phyloP scores from a whole-genome alignment of 116 monocot species.

The Posidonia oceanica region DNA sequence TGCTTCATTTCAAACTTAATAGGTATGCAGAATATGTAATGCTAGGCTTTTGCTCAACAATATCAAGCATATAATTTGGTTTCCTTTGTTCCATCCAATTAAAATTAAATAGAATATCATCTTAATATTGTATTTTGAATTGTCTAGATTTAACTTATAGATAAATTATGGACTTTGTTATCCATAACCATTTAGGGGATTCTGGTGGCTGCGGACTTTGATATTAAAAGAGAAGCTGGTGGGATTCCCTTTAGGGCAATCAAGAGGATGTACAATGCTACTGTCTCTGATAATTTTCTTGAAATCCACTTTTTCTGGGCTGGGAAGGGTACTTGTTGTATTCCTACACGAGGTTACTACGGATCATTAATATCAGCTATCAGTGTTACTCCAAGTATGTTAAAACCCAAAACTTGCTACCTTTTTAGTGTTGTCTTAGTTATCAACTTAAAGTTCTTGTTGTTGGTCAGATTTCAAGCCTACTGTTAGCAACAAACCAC shows the following conservation, averaged over 20 bases:
- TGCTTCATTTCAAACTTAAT: too few relatives aligned
- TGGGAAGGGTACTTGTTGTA: neutral
- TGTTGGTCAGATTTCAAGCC: slow-evolving; percentile 53
- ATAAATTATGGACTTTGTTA: too few relatives aligned
- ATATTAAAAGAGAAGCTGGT: slow-evolving; percentile 20
- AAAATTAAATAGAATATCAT: too few relatives aligned
- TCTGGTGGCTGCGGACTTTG: slow-evolving; percentile 20
- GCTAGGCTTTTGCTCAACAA: too few relatives aligned
- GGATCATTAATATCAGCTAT: neutral
- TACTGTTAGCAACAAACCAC: slow-evolving; percentile 42
- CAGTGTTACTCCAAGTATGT: slow-evolving; percentile 14
- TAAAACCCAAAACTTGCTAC: too few relatives aligned
- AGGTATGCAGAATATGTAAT: too few relatives aligned
- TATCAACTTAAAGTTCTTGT: neutral
- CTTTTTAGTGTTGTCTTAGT: too few relatives aligned
- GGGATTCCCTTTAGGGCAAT: neutral
- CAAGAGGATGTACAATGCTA: neutral
- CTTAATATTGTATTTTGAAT: too few relatives aligned
- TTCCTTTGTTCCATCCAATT: too few relatives aligned
- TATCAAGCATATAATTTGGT: too few relatives aligned
- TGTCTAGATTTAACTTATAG: too few relatives aligned
- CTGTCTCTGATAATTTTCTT: slow-evolving; percentile 10
- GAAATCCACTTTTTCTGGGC: too few relatives aligned
- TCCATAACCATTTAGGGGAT: slow-evolving; percentile 4
- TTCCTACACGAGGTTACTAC: slow-evolving; percentile 9